Evolutionary conservation across 768 basidiomycete species (phyloP), one percentile per base, ranked within the genome.

Genomic region (Trametes gibbosa): DNA sequence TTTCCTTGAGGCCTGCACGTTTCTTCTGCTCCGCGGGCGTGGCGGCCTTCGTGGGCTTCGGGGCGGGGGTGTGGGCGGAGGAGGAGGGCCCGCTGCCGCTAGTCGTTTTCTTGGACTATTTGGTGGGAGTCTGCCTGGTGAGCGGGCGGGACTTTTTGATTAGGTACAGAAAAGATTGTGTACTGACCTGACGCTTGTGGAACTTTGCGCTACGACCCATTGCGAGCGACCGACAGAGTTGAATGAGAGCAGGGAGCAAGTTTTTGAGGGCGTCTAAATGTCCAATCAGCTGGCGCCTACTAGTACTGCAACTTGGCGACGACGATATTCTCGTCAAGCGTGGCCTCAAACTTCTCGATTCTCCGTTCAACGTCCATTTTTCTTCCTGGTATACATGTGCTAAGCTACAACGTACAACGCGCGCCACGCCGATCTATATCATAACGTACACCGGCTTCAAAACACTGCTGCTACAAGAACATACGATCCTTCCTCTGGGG

Each of bases 131-230:
- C 10, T 17, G 42, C 19, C n/a, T 21, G 43, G 12, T 37, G 19
- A 50, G 35, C 1, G 2, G 21, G 34, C 0, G 43, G 19, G 9
- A 8, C 12, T 14, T 7, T 2, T 21, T 9, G 19, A 3, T n/a
- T 39, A 13, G 14, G 16, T 27, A 17, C 16, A 12, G 13, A 10
- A 13, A 9, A 32, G 37, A 2, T 7, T 13, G 12, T 3, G 25
- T 0, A 66, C 81, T 27, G 72, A 84, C 84, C 58, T 79, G 71
- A 62, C 84, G 76, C 69, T 87, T 87, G 69, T 84, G 84, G 21
- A 84, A 56, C 67, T 87, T 87, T 16, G 86, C 85, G 60, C 84
- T 86, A 64, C 80, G 83, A 17, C 86, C 86, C 85, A 87, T 87
- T 45, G 25, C 17, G 37, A 13, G 19, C 34, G 25, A 10, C n/a